A percentile compares a stretch with the other conserved stretches of the same genome.
phyloP scores from a whole-genome alignment of 148 eudicot genomes.

The Pouteria glomerata region DNA sequence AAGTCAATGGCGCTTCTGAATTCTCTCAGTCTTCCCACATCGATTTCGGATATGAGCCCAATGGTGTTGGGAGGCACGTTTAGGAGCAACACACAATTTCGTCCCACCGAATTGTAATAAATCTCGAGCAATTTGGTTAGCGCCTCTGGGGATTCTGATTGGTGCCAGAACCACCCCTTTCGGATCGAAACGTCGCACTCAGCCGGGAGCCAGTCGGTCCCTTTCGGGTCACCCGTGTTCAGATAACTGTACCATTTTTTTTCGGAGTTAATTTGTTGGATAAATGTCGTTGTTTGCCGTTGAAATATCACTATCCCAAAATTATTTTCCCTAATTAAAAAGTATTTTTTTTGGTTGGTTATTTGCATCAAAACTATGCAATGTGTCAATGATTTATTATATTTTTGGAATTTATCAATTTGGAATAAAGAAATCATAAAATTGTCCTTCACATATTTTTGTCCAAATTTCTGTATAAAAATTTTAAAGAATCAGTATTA shows the following conservation, averaged over 20 bases:
- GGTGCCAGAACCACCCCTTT: conserved; percentile 93
- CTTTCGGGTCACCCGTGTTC: conserved; percentile 66
- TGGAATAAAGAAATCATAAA: too few relatives aligned
- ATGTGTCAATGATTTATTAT: too few relatives aligned
- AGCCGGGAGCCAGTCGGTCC: conserved; percentile 84
- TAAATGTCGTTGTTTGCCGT: too few relatives aligned
- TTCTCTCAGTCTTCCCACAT: conserved; percentile 45
- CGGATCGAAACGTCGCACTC: conserved; percentile 92
- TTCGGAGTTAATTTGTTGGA: too few relatives aligned
- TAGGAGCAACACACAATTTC: conserved; percentile 72
- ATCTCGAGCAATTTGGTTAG: conserved; percentile 57
- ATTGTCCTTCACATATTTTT: too few relatives aligned
- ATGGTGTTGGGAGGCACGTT: conserved; percentile 82
- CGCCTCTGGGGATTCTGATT: conserved; percentile 56
- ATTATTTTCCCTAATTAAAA: too few relatives aligned
- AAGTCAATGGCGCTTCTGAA: conserved; percentile 52
- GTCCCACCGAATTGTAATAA: conserved; percentile 83
- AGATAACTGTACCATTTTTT: conserved; percentile 52
- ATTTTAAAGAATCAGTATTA: too few relatives aligned
- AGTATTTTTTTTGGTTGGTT: too few relatives aligned
- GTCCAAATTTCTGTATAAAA: too few relatives aligned
- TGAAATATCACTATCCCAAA: neutral
- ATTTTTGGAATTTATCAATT: too few relatives aligned
- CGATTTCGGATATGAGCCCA: conserved; percentile 68
- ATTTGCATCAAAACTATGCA: too few relatives aligned